Evolutionary conservation across 306 rosid species (phyloP), one percentile per base, ranked within the genome.

Genomic region (Lathyrus sativus): DNA sequence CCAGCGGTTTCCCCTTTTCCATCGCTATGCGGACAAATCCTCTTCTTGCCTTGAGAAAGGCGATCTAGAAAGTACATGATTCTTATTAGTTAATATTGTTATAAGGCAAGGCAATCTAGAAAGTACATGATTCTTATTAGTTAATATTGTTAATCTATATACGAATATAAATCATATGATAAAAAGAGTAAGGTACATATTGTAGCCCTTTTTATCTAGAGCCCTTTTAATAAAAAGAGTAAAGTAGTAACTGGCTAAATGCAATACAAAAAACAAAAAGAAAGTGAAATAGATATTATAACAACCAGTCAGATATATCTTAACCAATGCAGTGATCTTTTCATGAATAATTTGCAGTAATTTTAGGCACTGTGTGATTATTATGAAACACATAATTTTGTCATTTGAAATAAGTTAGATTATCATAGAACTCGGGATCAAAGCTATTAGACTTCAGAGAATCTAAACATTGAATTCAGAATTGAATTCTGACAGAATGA

Each of bases 21-120:
- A 93, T 78, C 39, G 99, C 99, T 74, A 90, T 63, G 39, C 97
- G 97, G 44, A 93, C 88, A 75, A 93, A 93, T 71, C 99, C 97
- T 73, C 83, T 87, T 87, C 99, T 88, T n/a, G 85, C 45, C 77
- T 87, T 90, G 31, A 93, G 91, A 82, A 71, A 93, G 50, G 83
- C 92, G 74, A 79, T 76, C 99, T 93, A 67, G 73, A 73, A 71
- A 66, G 61, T 19, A 61, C 28, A 70, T 19, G 10, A 11, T 59
- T 66, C 46, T 71, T n/a, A n/a, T n/a, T n/a, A n/a, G n/a, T n/a
- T n/a, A n/a, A n/a, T n/a, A n/a, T n/a, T n/a, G n/a, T n/a, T n/a
- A n/a, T n/a, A n/a, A n/a, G n/a, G n/a, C n/a, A 71, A 93, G 50
- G 83, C 92, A 75, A 79, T 76, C 99, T 93, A 67, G 73, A 73